Conservation (phyloP, 1,284 basidiomycete genomes). For the Phenoliferia sp. region DNA sequence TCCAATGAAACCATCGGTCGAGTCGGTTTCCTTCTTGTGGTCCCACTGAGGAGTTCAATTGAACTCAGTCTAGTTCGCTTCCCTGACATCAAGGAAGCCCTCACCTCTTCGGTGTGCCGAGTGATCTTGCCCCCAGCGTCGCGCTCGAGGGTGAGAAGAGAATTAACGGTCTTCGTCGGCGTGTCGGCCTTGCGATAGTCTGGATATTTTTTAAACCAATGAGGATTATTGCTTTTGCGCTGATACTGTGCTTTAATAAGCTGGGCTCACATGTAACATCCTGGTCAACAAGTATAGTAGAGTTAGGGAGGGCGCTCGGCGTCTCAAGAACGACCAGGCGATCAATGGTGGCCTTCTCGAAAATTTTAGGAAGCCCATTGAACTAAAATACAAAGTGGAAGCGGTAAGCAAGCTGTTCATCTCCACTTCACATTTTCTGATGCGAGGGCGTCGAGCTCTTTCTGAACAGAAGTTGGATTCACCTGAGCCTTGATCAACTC, state of each 20-base stretch:
- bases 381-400: too few species aligned
- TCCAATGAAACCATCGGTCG: not conserved
- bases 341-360: not conserved
- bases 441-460: not conserved
- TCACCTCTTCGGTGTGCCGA: not conserved
- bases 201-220: not conserved
- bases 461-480: not conserved
- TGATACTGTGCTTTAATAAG: not conserved
- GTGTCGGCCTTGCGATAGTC: not conserved
- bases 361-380: not conserved
- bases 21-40: not conserved
- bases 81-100: not conserved
- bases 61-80: too few species aligned
- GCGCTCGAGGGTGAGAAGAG: not conserved
- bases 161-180: not conserved
- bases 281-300: not conserved
- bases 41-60: too few species aligned
- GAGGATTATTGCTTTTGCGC: not conserved
- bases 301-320: not conserved
- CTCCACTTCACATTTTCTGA: not conserved
- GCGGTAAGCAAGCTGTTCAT: not conserved
- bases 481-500: not conserved
- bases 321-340: not conserved
- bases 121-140: not conserved
- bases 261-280: not conserved